Conservation (phyloP, 352 stramenopile genomes). For the Plasmopara muralis region DNA sequence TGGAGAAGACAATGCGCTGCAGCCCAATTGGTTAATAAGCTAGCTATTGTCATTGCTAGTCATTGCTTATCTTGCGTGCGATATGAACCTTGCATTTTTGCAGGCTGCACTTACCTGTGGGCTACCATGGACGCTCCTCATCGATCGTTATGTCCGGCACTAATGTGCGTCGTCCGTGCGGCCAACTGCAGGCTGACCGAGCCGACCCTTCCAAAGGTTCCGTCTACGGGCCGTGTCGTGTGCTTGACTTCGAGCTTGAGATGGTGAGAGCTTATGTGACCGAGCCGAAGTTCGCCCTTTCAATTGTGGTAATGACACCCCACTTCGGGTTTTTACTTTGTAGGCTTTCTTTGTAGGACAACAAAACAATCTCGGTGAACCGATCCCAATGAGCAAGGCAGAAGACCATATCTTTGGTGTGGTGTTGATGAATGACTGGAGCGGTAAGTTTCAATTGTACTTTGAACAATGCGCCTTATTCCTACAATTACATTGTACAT, state of each 20-base stretch:
- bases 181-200: conserved; percentile 90
- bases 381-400: conserved; percentile 86
- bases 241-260: conserved; percentile 97
- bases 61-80: not conserved
- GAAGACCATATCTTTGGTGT: conserved; percentile 96
- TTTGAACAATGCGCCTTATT: conserved; percentile 1
- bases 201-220: conserved; percentile 89
- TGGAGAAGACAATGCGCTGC: conserved; percentile 92
- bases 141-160: conserved; percentile 88
- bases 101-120: conserved; percentile 93
- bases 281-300: too few species aligned
- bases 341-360: conserved; percentile 86
- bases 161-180: conserved; percentile 75
- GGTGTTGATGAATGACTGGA: conserved; percentile 98
- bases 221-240: conserved; percentile 79
- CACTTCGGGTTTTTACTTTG: too few species aligned
- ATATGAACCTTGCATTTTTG: not conserved
- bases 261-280: conserved; percentile 37
- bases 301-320: too few species aligned
- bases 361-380: conserved; percentile 82
- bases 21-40: conserved; percentile 88
- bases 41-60: not conserved
- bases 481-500: not conserved
- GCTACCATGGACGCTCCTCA: conserved; percentile 94
- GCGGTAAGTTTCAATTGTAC: conserved; percentile 40